Conservation (phyloP, 768 basidiomycete species). For the Cyclocybe cylindracea region DNA sequence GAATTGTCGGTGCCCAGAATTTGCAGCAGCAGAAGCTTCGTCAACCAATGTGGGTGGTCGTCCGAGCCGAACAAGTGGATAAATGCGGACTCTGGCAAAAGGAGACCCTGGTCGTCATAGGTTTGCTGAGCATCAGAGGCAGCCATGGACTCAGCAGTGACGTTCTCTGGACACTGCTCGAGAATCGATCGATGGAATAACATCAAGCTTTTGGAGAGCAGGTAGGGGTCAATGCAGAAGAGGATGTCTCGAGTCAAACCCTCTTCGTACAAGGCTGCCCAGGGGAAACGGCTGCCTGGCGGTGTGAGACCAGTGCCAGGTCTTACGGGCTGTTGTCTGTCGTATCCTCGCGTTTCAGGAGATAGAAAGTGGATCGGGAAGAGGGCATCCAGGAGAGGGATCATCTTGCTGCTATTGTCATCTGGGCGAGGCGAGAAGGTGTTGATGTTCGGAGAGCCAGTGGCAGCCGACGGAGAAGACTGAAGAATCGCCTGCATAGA, state of each 20-base stretch:
- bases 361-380: conserved; percentile 16
- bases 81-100: conserved; percentile 8
- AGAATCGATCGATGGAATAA: conserved; percentile 58
- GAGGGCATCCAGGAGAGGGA: conserved; percentile 49
- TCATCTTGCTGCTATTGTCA: conserved; percentile 31
- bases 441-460: conserved; percentile 45
- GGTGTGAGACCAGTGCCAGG: conserved; percentile 16
- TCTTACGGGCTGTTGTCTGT: conserved; percentile 26
- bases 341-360: conserved; percentile 17
- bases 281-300: conserved; percentile 35
- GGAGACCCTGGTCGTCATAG: conserved; percentile 8
- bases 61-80: conserved; percentile 65
- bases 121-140: conserved; percentile 20
- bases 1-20: conserved; percentile 64
- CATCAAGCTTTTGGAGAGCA: conserved; percentile 65
- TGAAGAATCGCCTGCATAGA: conserved; percentile 58
- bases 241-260: conserved; percentile 72
- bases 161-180: conserved; percentile 51
- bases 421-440: conserved; percentile 59
- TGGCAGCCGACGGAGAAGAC: conserved; percentile 45
- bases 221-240: conserved; percentile 57
- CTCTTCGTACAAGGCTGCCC: conserved; percentile 57
- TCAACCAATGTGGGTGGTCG: conserved; percentile 79
- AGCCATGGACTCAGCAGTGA: conserved; percentile 48
- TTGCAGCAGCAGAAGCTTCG: conserved; percentile 69